Conservation (phyloP, 495 filamentous ascomycete genomes). For the Neurospora sublineolata region DNA sequence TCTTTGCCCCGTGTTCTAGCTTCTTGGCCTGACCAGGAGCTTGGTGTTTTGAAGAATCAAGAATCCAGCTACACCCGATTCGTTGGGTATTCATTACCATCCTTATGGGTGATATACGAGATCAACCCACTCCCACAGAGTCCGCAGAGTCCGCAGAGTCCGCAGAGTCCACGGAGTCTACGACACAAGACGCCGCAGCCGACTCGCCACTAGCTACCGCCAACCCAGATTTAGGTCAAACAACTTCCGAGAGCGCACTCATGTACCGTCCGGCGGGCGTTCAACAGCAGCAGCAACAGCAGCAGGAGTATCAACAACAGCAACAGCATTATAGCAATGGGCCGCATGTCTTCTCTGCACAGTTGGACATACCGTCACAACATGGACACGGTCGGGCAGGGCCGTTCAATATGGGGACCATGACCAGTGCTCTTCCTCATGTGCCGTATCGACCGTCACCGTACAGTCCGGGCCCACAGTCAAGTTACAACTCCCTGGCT, state of each 20-base stretch:
- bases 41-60: not conserved
- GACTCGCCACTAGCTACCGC: constrained; percentile 3
- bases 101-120: not conserved
- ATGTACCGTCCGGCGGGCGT: not conserved
- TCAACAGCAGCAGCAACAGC: constrained; percentile 9
- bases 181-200: not conserved
- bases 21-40: not conserved
- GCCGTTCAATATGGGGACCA: constrained; percentile 29
- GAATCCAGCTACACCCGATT: not conserved
- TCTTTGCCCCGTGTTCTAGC: not conserved
- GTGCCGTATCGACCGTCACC: constrained; percentile 23
- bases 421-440: constrained; percentile 30
- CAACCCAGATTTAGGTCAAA: not conserved
- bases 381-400: constrained; percentile 19
- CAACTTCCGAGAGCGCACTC: not conserved
- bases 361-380: constrained; percentile 27
- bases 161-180: not conserved
- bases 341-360: constrained; percentile 24
- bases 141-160: not conserved
- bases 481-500: constrained; percentile 24
- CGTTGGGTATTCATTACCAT: not conserved
- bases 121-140: not conserved
- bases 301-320: constrained; percentile 1
- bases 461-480: constrained; percentile 23
- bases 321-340: constrained; percentile 22